Evolutionary conservation across 192 early-diverging fungal genomes (phyloP).

Genomic region (Backusella tarrabulga): DNA sequence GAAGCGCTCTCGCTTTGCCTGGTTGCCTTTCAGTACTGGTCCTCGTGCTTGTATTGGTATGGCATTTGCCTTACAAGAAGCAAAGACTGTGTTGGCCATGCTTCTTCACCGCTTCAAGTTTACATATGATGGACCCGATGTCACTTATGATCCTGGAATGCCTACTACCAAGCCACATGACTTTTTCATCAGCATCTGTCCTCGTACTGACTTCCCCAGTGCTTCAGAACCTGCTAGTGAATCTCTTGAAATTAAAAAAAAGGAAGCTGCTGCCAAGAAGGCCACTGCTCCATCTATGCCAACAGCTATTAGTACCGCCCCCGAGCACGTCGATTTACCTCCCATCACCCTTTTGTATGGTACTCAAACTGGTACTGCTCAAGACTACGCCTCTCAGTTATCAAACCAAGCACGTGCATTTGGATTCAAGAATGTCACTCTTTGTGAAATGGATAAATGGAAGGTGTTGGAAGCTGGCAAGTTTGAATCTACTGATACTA

Average conservation of each 20-base stretch:
- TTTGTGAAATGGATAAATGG: constrained; percentile 44
- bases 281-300: neutral
- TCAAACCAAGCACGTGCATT: constrained; percentile 32
- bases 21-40: constrained; percentile 38
- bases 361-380: constrained; percentile 50
- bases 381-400: constrained; percentile 50
- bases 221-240: neutral
- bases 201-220: constrained; percentile 22
- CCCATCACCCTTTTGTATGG: constrained; percentile 51
- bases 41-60: constrained; percentile 39
- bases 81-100: constrained; percentile 47
- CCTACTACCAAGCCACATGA: constrained; percentile 38
- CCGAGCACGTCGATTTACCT: constrained; percentile 21
- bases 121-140: constrained; percentile 19
- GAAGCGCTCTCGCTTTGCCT: constrained; percentile 23
- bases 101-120: constrained; percentile 48
- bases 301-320: neutral
- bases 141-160: constrained; percentile 25
- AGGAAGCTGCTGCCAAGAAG: neutral
- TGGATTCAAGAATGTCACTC: constrained; percentile 34
- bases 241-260: neutral
- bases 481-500: neutral
- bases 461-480: constrained; percentile 26
- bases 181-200: constrained; percentile 30
- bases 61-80: constrained; percentile 57